These are phyloP conservation scores for Hyaloscypha finlandica DNA, from an alignment of 495 filamentous ascomycete species.

Conservation along the genomic window DNA sequence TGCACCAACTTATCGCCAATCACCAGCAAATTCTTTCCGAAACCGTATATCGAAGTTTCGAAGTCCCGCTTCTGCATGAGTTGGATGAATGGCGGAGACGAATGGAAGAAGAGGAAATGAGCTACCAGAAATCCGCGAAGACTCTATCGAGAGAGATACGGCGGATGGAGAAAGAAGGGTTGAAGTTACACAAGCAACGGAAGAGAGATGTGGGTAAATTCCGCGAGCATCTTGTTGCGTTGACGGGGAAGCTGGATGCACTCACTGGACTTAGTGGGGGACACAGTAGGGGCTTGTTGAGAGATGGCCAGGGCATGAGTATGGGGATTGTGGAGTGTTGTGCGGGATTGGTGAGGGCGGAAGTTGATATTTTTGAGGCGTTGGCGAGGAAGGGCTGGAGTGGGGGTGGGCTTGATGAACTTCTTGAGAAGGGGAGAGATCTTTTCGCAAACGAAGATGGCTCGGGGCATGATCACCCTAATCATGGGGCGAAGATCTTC, in stretches of 20 bases:
- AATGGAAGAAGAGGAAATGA: slow-evolving; percentile 60
- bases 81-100: slow-evolving; percentile 59
- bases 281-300: slow-evolving; percentile 54
- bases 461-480: slow-evolving; percentile 30
- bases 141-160: slow-evolving; percentile 55
- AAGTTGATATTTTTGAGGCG: slow-evolving; percentile 67
- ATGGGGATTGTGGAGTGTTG: slow-evolving; percentile 59
- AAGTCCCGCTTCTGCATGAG: slow-evolving; percentile 65
- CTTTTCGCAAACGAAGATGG: slow-evolving; percentile 56
- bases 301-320: slow-evolving; percentile 60
- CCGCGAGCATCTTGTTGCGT: slow-evolving; percentile 54
- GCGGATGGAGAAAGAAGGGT: slow-evolving; percentile 59
- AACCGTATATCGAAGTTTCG: slow-evolving; percentile 64
- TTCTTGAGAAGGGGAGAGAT: slow-evolving; percentile 61
- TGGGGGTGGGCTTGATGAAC: slow-evolving; percentile 62
- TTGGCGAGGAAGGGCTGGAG: slow-evolving; percentile 65
- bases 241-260: slow-evolving; percentile 63
- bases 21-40: slow-evolving; percentile 65
- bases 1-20: slow-evolving; percentile 65
- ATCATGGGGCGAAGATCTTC: slow-evolving; percentile 53
- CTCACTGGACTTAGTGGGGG: slow-evolving; percentile 57
- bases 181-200: slow-evolving; percentile 56
- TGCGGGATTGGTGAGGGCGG: slow-evolving; percentile 60
- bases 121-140: slow-evolving; percentile 53
- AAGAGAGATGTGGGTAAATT: slow-evolving; percentile 55